Percentiles rank a stretch among this genome's conserved stretches.
phyloP scores from a whole-genome alignment of 768 basidiomycete genomes.

The Mycena floridula region DNA sequence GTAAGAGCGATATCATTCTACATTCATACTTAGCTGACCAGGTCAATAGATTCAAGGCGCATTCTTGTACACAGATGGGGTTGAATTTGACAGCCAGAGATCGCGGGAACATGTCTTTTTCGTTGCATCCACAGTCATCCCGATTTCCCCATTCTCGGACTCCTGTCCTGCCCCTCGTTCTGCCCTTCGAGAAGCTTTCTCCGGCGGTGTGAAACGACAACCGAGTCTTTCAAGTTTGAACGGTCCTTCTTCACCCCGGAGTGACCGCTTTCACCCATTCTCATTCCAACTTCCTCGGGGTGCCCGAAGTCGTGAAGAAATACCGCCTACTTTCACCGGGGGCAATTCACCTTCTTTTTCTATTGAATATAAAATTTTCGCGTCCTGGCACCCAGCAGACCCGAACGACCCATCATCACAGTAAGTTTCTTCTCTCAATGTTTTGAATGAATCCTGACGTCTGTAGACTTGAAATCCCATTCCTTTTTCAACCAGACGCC shows the following conservation, averaged over 20 bases:
- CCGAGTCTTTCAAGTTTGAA: conserved; percentile 36
- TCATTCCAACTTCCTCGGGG: conserved; percentile 50
- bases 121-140: conserved; percentile 36
- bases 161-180: conserved; percentile 24
- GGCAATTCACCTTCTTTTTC: conserved; percentile 12
- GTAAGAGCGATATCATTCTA: conserved; percentile 23
- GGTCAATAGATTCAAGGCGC: conserved; percentile 52
- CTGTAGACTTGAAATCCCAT: conserved; percentile 56
- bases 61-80: conserved; percentile 37
- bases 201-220: conserved; percentile 35
- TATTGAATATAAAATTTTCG: conserved; percentile 50
- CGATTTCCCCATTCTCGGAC: conserved; percentile 24
- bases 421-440: conserved; percentile 32
- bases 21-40: conserved; percentile 1
- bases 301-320: conserved; percentile 43
- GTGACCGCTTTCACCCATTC: conserved; percentile 39
- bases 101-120: conserved; percentile 48
- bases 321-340: conserved; percentile 52
- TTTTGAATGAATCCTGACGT: conserved; percentile 6
- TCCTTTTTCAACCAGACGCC: conserved; percentile 52
- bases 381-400: conserved; percentile 51
- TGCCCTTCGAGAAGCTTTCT: conserved; percentile 38
- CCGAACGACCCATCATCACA: conserved; percentile 34
- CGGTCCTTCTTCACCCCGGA: conserved; percentile 13
- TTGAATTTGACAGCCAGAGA: conserved; percentile 18